Evolutionary conservation across 352 stramenopile genomes (phyloP).

Genomic region (Pythium guiyangense): DNA sequence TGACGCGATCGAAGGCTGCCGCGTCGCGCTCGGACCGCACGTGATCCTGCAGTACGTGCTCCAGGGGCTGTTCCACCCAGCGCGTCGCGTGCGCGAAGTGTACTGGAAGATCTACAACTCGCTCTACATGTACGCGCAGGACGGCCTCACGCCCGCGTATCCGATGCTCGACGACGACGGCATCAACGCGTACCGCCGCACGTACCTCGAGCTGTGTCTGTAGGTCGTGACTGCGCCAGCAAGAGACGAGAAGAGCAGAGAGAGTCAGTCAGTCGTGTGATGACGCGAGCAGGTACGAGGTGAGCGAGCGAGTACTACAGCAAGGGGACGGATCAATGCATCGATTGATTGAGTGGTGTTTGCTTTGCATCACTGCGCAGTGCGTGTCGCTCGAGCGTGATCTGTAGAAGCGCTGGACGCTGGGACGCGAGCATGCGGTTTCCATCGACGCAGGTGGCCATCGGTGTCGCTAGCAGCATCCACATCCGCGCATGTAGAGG

Average conservation of each 20-base stretch:
- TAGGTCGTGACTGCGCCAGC: no score
- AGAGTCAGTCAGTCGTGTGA: no score
- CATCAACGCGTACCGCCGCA: conserved; percentile 93
- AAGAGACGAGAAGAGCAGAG: no score
- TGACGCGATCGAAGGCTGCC: conserved; percentile 97
- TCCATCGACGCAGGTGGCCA: no score
- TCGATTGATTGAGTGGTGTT: no score
- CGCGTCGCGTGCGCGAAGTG: conserved; percentile 96
- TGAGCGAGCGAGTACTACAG: neutral
- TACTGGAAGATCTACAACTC: conserved; percentile 99
- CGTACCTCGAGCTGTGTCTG: conserved; percentile 90
- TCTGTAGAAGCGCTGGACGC: no score
- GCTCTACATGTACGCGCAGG: conserved; percentile 98
- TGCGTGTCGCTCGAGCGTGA: no score
- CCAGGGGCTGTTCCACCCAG: conserved; percentile 98
- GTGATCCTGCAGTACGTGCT: conserved; percentile 97
- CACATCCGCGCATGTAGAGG: no score
- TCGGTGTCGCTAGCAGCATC: no score
- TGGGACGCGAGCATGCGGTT: no score
- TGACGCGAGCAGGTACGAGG: neutral
- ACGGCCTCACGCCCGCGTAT: conserved; percentile 97
- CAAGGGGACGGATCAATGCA: no score
- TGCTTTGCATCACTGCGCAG: no score
- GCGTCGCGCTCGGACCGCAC: conserved; percentile 95
- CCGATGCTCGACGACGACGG: conserved; percentile 94